Conservation (phyloP, 2,329 filamentous ascomycete species). For the Metarhizium robertsii region DNA sequence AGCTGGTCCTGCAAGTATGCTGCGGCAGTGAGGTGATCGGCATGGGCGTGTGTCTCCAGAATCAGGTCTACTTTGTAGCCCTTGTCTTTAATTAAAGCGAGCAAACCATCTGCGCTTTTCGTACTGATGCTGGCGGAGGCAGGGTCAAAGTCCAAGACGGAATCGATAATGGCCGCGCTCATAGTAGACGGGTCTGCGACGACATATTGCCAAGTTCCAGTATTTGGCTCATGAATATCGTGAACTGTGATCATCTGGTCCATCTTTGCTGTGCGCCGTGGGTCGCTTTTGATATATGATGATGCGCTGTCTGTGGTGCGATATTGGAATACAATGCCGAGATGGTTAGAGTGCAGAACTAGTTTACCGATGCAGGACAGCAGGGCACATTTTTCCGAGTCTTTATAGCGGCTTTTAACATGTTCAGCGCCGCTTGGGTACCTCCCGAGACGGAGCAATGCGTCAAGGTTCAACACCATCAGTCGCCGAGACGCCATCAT, state of each 20-base stretch:
- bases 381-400: no score
- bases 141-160: conserved; percentile 49
- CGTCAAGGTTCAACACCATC: neutral
- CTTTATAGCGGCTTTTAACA: no score
- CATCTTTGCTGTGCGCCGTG: neutral
- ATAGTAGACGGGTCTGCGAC: conserved; percentile 42
- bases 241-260: conserved; percentile 25
- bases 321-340: no score
- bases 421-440: no score
- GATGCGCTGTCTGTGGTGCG: no score
- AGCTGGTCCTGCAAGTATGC: conserved; percentile 45
- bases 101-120: conserved; percentile 39
- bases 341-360: no score
- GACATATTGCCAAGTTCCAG: conserved; percentile 52
- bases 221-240: conserved; percentile 27
- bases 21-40: conserved; percentile 51
- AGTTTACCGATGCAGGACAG: no score
- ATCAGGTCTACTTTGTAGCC: conserved; percentile 41
- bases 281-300: no score
- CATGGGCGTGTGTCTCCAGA: conserved; percentile 54
- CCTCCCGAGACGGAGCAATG: neutral
- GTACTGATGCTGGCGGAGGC: conserved; percentile 34
- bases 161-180: conserved; percentile 48
- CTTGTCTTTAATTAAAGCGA: conserved; percentile 31
- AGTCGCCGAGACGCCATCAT: neutral